Evolutionary conservation across 306 rosid species (phyloP).

Genomic region (Benincasa hispida): DNA sequence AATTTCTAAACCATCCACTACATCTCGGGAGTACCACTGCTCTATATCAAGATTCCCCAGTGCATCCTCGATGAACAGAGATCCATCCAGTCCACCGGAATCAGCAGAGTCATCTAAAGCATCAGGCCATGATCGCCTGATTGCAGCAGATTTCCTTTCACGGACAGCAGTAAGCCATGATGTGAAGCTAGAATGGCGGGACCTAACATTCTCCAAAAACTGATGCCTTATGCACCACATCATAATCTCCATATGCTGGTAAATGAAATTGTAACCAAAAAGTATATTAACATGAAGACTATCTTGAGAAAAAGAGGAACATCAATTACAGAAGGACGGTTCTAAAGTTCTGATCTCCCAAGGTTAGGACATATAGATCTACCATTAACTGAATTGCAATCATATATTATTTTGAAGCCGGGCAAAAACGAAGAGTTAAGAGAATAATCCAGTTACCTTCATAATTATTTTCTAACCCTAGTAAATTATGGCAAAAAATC

Average conservation of each 20-base stretch:
- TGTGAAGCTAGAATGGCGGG: constrained; percentile 30
- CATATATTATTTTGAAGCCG: background rate
- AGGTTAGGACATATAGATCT: background rate
- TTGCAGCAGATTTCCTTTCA: constrained; percentile 71
- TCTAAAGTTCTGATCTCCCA: background rate
- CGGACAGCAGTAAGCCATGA: constrained; percentile 57
- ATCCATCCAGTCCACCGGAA: constrained; percentile 45
- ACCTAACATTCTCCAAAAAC: constrained; percentile 53
- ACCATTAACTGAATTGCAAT: background rate
- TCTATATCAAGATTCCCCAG: constrained; percentile 64
- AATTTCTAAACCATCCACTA: constrained; percentile 46
- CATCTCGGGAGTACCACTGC: constrained; percentile 23
- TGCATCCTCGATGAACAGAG: constrained; percentile 93
- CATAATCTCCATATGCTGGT: constrained; percentile 91
- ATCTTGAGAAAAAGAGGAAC: background rate
- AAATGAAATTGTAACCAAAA: background rate
- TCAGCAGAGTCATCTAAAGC: constrained; percentile 47
- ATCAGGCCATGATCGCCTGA: constrained; percentile 84
- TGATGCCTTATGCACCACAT: constrained; percentile 72
- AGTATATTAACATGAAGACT: background rate
- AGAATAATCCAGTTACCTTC: background rate
- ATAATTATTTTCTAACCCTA: background rate
- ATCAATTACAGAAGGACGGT: background rate
- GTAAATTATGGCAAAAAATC: background rate
- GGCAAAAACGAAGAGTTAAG: background rate